Evolutionary conservation across 202 grass and related monocot species (phyloP), one percentile per base, ranked within the genome.

Genomic region (Saccharum hybrid): DNA sequence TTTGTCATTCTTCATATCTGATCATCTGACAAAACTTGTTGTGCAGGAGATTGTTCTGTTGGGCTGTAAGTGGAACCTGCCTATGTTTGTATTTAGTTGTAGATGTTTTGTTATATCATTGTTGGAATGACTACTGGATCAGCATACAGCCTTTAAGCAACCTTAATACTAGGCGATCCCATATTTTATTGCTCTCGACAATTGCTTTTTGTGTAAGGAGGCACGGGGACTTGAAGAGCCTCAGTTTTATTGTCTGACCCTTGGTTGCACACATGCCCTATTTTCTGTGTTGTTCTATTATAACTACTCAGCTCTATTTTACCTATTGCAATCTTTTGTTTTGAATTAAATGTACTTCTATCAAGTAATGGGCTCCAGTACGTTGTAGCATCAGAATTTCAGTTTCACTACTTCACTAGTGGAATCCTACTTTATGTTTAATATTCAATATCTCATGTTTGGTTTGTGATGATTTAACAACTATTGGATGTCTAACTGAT

Each of bases 341-440:
- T 74, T 66, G 8, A 64, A 54, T 66, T 75, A 15, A 56, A 68
- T 75, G 66, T 86, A 45, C 19, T 69, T 57, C 3, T 7, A 6
- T 56, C 30, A 68, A 76, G 39, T 68, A 57, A 34, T 69, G 28
- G 63, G 46, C 39, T 67, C 4, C 16, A 9, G 40, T 79, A 72
- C 6, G 19, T 4, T 74, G 23, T 51, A 22, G 16, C 40, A 72
- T 71, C 37, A 34, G 43, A 65, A 67, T 77, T 68, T 34, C 10
- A 34, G 18, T 86, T 19, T 71, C 9, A 22, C n/a, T 52, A 54
- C 42, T 10, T 70, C 39, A 18, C 38, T 64, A 64, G 56, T 52
- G 37, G 42, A 42, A 79, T 84, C 45, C 43, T 79, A 73, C 19
- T 75, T 56, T 14, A 30, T 71, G 72, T 71, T 90, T 23, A 63